Evolutionary conservation across 768 basidiomycete genomes (phyloP).

Genomic region (Coprinopsis marcescibilis): DNA sequence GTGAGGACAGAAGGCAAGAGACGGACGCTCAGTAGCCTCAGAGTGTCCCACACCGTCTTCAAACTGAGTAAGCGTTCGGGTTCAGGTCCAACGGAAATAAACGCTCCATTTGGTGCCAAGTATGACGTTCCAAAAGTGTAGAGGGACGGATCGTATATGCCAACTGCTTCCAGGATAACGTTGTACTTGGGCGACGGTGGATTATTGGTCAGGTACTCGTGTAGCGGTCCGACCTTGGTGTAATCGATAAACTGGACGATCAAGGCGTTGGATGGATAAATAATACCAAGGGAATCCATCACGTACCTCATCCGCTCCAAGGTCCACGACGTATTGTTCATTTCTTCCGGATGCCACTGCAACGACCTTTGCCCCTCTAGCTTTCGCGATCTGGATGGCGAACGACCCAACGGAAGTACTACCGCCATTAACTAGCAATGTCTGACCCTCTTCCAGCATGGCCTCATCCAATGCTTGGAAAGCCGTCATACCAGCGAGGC

Average conservation of each 20-base stretch:
- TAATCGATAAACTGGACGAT: slow-evolving; percentile 68
- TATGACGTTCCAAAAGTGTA: slow-evolving; percentile 48
- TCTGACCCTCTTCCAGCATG: slow-evolving; percentile 50
- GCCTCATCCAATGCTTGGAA: slow-evolving; percentile 46
- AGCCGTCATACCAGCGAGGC: slow-evolving; percentile 53
- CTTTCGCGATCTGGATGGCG: slow-evolving; percentile 71
- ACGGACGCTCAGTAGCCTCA: slow-evolving; percentile 28
- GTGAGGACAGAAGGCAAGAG: slow-evolving; percentile 49
- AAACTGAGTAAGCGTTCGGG: slow-evolving; percentile 28
- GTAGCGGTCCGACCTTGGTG: slow-evolving; percentile 39
- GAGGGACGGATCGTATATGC: slow-evolving; percentile 39
- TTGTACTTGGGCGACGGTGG: slow-evolving; percentile 49
- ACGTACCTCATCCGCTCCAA: slow-evolving; percentile 65
- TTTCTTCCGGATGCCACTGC: slow-evolving; percentile 59
- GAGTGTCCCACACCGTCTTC: slow-evolving; percentile 27
- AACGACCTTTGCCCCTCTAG: slow-evolving; percentile 51
- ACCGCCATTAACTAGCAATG: slow-evolving; percentile 66
- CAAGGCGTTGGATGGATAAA: too few relatives aligned
- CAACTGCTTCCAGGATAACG: slow-evolving; percentile 56
- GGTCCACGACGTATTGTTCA: slow-evolving; percentile 41
- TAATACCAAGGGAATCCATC: too few relatives aligned
- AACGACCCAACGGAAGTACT: slow-evolving; percentile 60
- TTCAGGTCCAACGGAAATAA: slow-evolving; percentile 49
- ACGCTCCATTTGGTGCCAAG: slow-evolving; percentile 48
- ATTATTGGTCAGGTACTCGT: slow-evolving; percentile 36